A percentile compares a stretch with the other conserved stretches of the same genome.
Conservation (phyloP, 192 early-diverging fungal genomes). For the Thoreauomyces humboldtii region DNA sequence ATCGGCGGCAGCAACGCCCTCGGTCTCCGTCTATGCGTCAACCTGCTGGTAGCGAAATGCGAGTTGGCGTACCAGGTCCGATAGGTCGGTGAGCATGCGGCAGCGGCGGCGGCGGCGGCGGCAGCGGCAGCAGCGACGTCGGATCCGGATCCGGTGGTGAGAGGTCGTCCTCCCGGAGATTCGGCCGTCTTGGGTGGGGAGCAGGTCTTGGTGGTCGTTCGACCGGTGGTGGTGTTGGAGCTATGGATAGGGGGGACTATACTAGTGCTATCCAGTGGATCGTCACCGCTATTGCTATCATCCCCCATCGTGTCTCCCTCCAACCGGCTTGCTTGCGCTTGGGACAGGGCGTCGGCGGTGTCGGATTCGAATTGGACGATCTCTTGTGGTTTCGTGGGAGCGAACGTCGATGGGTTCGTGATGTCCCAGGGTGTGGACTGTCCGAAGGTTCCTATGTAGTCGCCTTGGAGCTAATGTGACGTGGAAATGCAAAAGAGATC, state of each 20-base stretch:
- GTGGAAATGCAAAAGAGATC: neutral
- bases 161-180: neutral
- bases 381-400: conserved; percentile 33
- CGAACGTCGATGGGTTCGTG: conserved; percentile 35
- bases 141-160: neutral
- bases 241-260: no score
- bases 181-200: neutral
- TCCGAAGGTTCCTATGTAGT: conserved; percentile 54
- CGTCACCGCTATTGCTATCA: no score
- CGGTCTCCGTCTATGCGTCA: neutral
- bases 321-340: neutral
- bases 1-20: conserved; percentile 8
- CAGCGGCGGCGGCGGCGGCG: conserved; percentile 3
- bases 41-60: conserved; percentile 12
- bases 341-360: neutral
- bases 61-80: conserved; percentile 37
- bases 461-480: conserved; percentile 31
- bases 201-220: neutral
- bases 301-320: neutral
- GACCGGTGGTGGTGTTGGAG: neutral
- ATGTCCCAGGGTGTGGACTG: conserved; percentile 47
- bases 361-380: conserved; percentile 16
- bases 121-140: neutral
- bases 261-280: no score
- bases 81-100: conserved; percentile 20